phyloP scores from a whole-genome alignment of 108 stramenopile species.

The Epithemia pelagica region DNA sequence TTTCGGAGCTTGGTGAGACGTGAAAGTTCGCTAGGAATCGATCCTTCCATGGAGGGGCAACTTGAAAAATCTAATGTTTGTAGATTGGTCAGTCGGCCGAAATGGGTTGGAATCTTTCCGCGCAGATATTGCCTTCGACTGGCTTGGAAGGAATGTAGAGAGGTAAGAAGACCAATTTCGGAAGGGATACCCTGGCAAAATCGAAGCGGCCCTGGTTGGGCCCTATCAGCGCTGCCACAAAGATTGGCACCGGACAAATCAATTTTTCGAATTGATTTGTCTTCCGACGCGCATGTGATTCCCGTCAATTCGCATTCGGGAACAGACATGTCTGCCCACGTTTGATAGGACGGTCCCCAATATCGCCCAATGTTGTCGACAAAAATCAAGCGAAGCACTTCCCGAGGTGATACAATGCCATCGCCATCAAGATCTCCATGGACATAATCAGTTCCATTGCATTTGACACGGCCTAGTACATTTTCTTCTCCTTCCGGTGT shows the following conservation, averaged over 20 bases:
- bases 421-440: constrained; percentile 56
- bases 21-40: constrained; percentile 55
- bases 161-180: constrained; percentile 22
- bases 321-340: constrained; percentile 34
- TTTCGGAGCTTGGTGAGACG: constrained; percentile 39
- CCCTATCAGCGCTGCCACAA: constrained; percentile 26
- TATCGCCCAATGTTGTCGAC: constrained; percentile 33
- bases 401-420: constrained; percentile 39
- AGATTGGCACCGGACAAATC: constrained; percentile 36
- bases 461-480: constrained; percentile 33
- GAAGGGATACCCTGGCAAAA: constrained; percentile 39
- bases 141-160: constrained; percentile 22
- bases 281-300: constrained; percentile 27
- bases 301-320: constrained; percentile 44
- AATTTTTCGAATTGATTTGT: constrained; percentile 25
- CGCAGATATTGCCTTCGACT: constrained; percentile 26
- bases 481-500: constrained; percentile 17
- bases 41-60: constrained; percentile 26
- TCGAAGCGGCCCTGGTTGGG: constrained; percentile 10
- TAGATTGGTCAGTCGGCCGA: constrained; percentile 46
- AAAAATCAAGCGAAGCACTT: constrained; percentile 43
- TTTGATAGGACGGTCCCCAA: constrained; percentile 42
- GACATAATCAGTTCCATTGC: constrained; percentile 24
- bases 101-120: constrained; percentile 43
- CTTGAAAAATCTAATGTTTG: constrained; percentile 27